phyloP scores from a whole-genome alignment of 257 asterid species.

The Petunia secreta region DNA sequence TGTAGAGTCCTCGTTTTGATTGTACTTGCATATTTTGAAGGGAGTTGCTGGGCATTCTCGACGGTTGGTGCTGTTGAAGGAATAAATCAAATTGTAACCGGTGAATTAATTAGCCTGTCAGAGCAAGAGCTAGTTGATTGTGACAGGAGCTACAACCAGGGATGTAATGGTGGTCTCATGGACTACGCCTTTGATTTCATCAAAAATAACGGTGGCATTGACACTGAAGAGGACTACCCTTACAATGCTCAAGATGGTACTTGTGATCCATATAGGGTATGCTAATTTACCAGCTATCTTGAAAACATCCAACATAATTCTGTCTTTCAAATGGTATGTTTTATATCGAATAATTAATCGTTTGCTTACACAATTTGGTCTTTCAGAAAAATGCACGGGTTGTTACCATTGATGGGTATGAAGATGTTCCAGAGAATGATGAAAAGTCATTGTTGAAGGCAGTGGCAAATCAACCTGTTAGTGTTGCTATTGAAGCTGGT shows the following conservation, averaged over 20 bases:
- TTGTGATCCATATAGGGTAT: conserved; percentile 66
- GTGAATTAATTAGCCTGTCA: conserved; percentile 56
- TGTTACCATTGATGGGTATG: conserved; percentile 73
- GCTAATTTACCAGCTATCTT: not conserved
- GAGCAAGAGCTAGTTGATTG: conserved; percentile 94
- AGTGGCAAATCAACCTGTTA: conserved; percentile 71
- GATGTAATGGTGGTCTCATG: conserved; percentile 95
- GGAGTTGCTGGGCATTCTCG: conserved; percentile 99
- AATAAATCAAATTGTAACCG: conserved; percentile 73
- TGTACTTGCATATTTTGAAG: conserved; percentile 39
- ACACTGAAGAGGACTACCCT: conserved; percentile 82
- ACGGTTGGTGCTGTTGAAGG: conserved; percentile 89
- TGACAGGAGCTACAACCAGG: conserved; percentile 62
- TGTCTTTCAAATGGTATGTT: not conserved
- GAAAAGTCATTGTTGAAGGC: conserved; percentile 82
- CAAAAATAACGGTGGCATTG: conserved; percentile 76
- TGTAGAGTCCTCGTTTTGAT: not conserved
- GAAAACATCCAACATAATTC: not conserved
- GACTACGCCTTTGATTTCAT: conserved; percentile 77
- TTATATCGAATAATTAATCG: not conserved
- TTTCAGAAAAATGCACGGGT: conserved; percentile 72
- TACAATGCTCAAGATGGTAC: conserved; percentile 60
- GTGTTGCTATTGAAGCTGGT: conserved; percentile 93
- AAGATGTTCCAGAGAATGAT: conserved; percentile 75
- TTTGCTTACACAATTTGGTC: not conserved